phyloP scores from a whole-genome alignment of 768 basidiomycete species.

The Clitopilus hobsonii region DNA sequence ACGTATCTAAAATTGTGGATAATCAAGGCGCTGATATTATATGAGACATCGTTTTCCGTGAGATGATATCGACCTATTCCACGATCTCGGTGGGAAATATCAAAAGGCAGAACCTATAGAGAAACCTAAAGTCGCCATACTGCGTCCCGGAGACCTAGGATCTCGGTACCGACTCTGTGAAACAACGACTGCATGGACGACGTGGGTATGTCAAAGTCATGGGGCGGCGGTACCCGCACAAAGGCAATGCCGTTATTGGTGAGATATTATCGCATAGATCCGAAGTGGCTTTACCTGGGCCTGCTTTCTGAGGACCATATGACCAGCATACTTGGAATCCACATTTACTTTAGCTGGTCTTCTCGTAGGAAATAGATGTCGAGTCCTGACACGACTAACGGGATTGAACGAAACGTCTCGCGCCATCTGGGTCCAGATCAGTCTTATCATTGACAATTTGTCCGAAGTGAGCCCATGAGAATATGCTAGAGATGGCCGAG shows the following conservation, averaged over 20 bases:
- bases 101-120: too few relatives aligned
- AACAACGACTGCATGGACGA: neutral
- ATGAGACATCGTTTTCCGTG: too few relatives aligned
- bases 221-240: neutral
- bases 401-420: neutral
- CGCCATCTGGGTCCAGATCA: neutral
- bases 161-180: neutral
- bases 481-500: neutral
- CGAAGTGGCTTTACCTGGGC: neutral
- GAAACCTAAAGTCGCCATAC: too few relatives aligned
- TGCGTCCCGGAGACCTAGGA: too few relatives aligned
- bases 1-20: neutral
- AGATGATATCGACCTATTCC: too few relatives aligned
- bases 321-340: too few relatives aligned
- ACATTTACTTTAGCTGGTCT: too few relatives aligned
- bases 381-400: neutral
- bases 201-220: neutral
- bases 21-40: too few relatives aligned
- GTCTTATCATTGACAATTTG: neutral
- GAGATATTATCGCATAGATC: neutral
- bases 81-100: too few relatives aligned
- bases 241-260: neutral
- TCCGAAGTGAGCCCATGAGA: neutral
- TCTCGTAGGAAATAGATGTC: too few relatives aligned
- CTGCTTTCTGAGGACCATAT: neutral